Percentiles rank a stretch among this genome's conserved stretches.
phyloP scores from a whole-genome alignment of 192 early-diverging fungal species.

The Podila verticillata region DNA sequence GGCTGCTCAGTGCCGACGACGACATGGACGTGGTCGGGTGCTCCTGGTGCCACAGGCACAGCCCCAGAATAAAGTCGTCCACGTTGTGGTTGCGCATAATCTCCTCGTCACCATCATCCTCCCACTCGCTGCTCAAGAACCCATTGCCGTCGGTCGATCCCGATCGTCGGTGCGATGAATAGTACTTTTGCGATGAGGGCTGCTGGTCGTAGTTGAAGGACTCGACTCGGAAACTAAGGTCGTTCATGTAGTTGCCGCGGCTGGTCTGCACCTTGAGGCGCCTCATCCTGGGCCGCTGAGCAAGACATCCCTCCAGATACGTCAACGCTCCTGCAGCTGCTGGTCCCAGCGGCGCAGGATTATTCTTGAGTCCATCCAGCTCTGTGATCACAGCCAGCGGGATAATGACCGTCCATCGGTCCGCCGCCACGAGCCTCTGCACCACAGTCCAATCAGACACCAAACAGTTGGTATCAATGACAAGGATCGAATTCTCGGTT shows the following conservation, averaged over 20 bases:
- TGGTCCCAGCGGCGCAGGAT: conserved; percentile 59
- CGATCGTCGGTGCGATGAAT: conserved; percentile 8
- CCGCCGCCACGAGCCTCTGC: conserved; percentile 51
- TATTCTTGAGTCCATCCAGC: conserved; percentile 62
- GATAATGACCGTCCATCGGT: conserved; percentile 62
- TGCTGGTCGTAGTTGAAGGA: conserved; percentile 59
- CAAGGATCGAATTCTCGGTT: conserved; percentile 52
- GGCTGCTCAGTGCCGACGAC: background rate
- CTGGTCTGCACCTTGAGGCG: conserved; percentile 65
- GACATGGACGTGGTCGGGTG: conserved; percentile 3
- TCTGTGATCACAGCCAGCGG: conserved; percentile 68
- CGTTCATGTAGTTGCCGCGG: conserved; percentile 62
- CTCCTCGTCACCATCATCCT: conserved; percentile 55
- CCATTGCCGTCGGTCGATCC: conserved; percentile 12
- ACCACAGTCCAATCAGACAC: conserved; percentile 59
- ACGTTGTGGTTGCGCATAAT: conserved; percentile 63
- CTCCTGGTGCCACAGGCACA: conserved; percentile 63
- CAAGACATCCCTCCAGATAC: conserved; percentile 55
- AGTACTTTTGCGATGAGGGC: background rate
- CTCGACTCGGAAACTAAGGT: conserved; percentile 63
- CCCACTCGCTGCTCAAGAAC: conserved; percentile 27
- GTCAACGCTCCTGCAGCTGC: conserved; percentile 54
- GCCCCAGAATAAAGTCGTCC: conserved; percentile 65
- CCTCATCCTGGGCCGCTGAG: conserved; percentile 40
- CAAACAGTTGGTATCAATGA: conserved; percentile 70